Percentiles rank a stretch among this genome's conserved stretches.
Evolutionary conservation across 1,139 yeast genomes (phyloP).

Genomic region (Yamadazyma aaseri): DNA sequence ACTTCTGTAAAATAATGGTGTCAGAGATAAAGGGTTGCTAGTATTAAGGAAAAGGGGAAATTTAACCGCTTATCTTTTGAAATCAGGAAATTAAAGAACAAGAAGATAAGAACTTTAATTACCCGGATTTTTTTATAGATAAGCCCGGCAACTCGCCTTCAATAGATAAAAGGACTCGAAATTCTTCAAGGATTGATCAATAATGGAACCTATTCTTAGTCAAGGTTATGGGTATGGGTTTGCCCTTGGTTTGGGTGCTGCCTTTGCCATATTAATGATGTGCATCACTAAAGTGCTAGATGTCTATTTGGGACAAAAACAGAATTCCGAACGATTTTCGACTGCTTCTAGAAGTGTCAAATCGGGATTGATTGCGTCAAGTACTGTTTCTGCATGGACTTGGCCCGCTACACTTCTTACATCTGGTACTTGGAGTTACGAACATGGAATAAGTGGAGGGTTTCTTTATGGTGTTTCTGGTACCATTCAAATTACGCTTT

Average conservation of each 20-base stretch:
- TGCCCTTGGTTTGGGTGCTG: constrained; percentile 39
- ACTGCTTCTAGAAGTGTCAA: constrained; percentile 39
- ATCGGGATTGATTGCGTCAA: constrained; percentile 36
- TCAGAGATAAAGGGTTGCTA: too few species aligned
- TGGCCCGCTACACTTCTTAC: constrained; percentile 42
- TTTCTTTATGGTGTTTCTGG: constrained; percentile 79
- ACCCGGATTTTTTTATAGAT: too few species aligned
- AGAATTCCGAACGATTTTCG: constrained; percentile 37
- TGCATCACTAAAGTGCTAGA: constrained; percentile 28
- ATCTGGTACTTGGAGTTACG: constrained; percentile 32
- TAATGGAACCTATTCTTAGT: constrained; percentile 19
- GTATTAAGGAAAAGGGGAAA: too few species aligned
- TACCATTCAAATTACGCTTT: constrained; percentile 66
- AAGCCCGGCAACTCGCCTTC: too few species aligned
- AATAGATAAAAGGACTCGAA: too few species aligned
- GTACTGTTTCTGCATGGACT: constrained; percentile 40
- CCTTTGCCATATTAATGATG: constrained; percentile 39
- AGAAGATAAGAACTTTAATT: too few species aligned
- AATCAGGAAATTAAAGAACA: too few species aligned
- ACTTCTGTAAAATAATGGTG: too few species aligned
- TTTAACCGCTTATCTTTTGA: too few species aligned
- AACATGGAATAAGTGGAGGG: constrained; percentile 49
- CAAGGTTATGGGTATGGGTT: constrained; percentile 37
- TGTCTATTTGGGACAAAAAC: constrained; percentile 33
- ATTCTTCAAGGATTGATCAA: background rate